phyloP scores from a whole-genome alignment of 306 rosid species.

The Fragaria vesca region DNA sequence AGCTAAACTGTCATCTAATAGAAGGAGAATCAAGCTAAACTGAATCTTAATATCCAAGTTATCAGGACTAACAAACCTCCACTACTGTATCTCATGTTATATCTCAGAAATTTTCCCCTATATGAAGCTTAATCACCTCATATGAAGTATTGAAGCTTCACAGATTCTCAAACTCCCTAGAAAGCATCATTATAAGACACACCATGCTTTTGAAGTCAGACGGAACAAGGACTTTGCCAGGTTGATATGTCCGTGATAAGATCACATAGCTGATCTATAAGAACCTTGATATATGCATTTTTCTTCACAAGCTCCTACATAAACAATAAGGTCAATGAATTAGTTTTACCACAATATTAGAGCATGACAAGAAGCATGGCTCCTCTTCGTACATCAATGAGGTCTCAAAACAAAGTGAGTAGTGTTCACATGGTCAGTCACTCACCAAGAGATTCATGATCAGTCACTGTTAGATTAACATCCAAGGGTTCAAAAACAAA shows the following conservation, averaged over 20 bases:
- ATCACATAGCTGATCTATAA: conserved; percentile 78
- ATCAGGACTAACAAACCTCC: conserved; percentile 1
- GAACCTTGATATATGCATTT: conserved; percentile 68
- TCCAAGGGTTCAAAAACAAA: too few species aligned
- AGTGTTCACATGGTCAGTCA: too few species aligned
- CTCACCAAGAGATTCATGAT: too few species aligned
- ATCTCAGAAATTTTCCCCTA: background rate
- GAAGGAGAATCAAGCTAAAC: background rate
- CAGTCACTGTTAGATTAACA: too few species aligned
- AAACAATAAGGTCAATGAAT: conserved; percentile 8
- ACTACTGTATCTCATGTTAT: background rate
- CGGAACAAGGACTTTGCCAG: conserved; percentile 89
- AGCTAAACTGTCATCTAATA: too few species aligned
- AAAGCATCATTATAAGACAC: background rate
- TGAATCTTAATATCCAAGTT: background rate
- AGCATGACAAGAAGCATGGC: background rate
- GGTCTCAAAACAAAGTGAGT: background rate
- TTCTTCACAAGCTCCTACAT: conserved; percentile 75
- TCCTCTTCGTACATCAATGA: background rate
- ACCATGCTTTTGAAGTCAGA: conserved; percentile 24
- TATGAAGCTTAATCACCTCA: background rate
- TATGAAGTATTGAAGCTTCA: background rate
- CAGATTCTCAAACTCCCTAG: background rate
- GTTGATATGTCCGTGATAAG: conserved; percentile 82
- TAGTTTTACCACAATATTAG: background rate